These are phyloP conservation scores for Hypoxylon rubiginosum DNA, from an alignment of 2,329 filamentous ascomycete genomes.

Conservation along the genomic window DNA sequence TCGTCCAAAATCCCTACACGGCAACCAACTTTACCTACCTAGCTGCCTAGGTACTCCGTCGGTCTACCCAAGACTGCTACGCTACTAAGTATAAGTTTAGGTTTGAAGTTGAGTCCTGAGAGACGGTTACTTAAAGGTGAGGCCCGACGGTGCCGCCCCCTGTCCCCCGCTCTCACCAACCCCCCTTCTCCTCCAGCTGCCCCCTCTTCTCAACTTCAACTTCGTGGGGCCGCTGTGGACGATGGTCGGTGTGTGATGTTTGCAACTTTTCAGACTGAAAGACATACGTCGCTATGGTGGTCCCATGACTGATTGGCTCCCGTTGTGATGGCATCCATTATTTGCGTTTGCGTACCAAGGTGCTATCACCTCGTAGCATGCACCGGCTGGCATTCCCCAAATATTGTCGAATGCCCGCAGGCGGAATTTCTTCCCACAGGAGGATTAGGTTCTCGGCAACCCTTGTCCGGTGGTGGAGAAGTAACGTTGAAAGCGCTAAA, in stretches of 20 bases:
- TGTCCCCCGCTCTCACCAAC: conserved; percentile 16
- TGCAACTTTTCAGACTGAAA: neutral
- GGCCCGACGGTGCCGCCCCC: neutral
- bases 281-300: neutral
- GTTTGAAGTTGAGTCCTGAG: neutral
- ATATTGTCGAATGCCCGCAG: neutral
- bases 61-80: neutral
- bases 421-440: neutral
- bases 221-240: conserved; percentile 20
- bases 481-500: neutral
- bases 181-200: neutral
- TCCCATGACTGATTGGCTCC: conserved; percentile 12
- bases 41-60: no score
- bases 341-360: conserved; percentile 1
- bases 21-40: neutral
- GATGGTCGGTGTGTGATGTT: conserved; percentile 18
- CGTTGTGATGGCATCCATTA: neutral
- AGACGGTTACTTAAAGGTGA: neutral
- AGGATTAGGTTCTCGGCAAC: neutral
- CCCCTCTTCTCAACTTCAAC: neutral
- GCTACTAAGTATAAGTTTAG: neutral
- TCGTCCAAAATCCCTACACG: neutral
- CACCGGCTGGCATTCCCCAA: neutral
- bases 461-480: neutral
- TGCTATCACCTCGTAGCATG: conserved; percentile 3